Evolutionary conservation across 768 basidiomycete genomes (phyloP), one percentile per base, ranked within the genome.

Genomic region (Russula virescens): DNA sequence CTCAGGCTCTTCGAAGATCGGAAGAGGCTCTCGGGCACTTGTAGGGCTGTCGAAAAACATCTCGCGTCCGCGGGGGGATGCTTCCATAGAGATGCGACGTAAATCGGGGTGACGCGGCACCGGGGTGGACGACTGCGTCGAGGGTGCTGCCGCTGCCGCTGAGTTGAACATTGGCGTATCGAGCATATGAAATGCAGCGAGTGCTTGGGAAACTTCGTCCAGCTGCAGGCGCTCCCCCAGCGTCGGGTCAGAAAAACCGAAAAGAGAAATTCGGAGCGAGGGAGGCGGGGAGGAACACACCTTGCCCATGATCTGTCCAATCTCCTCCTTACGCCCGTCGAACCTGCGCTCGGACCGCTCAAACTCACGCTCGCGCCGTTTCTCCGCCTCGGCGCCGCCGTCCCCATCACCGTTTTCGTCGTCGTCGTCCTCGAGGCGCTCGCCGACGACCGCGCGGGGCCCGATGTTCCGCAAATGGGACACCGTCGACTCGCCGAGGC

Each of bases 301-400:
- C 80, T 89, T 89, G 71, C 71, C 71, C 89, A 91, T 91, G 35
- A 92, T 87, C 34, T 77, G 80, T 56, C 83, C 80, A 21, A 91
- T 87, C 35, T 83, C 82, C 62, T 83, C 80, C 70, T 85, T 89
- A 58, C 86, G 79, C 28, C 84, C 85, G 55, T 82, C 80, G 70
- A 91, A 91, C 68, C 85, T 84, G 60, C 82, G 80, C 9, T 86
- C 81, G 40, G 90, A 76, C 64, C 78, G 83, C 8, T 81, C 79
- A 71, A 91, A 91, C 69, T 89, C 85, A 56, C 82, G 83, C 65
- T 87, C 87, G 57, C 85, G 77, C 43, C 64, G 35, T 43, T 42
- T 58, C 62, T 60, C 62, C 14, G 58, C 65, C 38, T 60, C 62
- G 11, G 10, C 14, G 3, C 52, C 55, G 25, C 40, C 58, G 16